Conservation (phyloP, 108 stramenopile genomes). For the Epithemia pelagica region DNA sequence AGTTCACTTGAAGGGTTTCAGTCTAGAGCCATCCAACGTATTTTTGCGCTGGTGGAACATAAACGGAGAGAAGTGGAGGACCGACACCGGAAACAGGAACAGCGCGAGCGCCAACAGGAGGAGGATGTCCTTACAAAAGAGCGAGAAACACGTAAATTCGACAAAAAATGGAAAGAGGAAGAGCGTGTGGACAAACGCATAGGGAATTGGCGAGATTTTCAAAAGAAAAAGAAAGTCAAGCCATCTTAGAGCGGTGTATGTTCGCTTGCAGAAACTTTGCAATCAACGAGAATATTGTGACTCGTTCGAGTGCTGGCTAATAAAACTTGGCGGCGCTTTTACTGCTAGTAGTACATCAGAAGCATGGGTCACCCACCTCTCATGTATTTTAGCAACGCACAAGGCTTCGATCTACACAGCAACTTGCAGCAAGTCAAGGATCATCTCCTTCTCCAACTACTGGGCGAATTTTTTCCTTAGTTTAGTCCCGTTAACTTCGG, state of each 20-base stretch:
- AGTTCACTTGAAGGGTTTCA: conserved; percentile 40
- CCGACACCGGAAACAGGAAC: conserved; percentile 64
- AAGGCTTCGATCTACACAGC: too few relatives aligned
- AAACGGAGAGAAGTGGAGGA: conserved; percentile 72
- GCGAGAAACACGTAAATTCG: conserved; percentile 53
- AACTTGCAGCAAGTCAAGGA: too few relatives aligned
- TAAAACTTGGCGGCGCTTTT: too few relatives aligned
- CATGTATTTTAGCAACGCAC: too few relatives aligned
- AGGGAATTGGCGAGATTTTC: conserved; percentile 87
- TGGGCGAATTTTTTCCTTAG: too few relatives aligned
- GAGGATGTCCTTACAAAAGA: conserved; percentile 70
- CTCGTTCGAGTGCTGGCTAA: too few relatives aligned
- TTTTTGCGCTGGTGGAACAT: conserved; percentile 76
- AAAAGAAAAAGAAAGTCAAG: conserved; percentile 16
- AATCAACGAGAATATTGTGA: too few relatives aligned
- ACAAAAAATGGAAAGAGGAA: conserved; percentile 71
- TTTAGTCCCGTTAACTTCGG: too few relatives aligned
- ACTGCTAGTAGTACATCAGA: too few relatives aligned
- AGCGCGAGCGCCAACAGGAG: conserved; percentile 78
- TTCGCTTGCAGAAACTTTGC: too few relatives aligned
- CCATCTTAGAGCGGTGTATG: background rate
- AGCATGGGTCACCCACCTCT: too few relatives aligned
- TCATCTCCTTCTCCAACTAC: too few relatives aligned
- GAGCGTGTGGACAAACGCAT: conserved; percentile 74
- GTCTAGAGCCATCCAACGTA: conserved; percentile 60